These are phyloP conservation scores for Colletotrichum ledebouriae DNA, from an alignment of 2,329 filamentous ascomycete genomes.

Conservation along the genomic window DNA sequence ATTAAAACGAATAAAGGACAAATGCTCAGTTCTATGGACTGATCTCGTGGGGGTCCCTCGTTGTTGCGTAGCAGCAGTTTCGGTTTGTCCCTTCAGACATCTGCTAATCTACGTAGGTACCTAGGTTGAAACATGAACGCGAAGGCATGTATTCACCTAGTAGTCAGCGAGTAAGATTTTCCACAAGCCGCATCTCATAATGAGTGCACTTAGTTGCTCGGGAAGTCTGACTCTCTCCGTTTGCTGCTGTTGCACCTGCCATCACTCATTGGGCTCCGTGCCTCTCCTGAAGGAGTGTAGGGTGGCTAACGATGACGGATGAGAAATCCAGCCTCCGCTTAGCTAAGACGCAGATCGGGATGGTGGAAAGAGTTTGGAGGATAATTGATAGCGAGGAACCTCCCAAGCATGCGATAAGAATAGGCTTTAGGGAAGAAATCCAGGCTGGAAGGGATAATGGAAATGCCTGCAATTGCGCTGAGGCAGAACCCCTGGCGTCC, in stretches of 20 bases:
- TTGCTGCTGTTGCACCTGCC: too few relatives aligned
- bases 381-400: slow-evolving; percentile 37
- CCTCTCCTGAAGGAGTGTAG: slow-evolving; percentile 9
- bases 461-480: neutral
- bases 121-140: too few relatives aligned
- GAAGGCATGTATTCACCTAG: too few relatives aligned
- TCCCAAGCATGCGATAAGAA: slow-evolving; percentile 7
- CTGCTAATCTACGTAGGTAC: neutral
- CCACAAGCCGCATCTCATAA: too few relatives aligned
- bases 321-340: slow-evolving; percentile 32
- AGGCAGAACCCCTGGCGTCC: slow-evolving; percentile 7
- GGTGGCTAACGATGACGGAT: slow-evolving; percentile 33
- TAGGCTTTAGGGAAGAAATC: slow-evolving; percentile 26
- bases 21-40: neutral
- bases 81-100: slow-evolving; percentile 13
- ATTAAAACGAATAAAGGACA: neutral
- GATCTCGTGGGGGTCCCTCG: slow-evolving; percentile 5
- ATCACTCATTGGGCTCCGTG: too few relatives aligned
- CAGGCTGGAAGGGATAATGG: slow-evolving; percentile 11
- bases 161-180: too few relatives aligned
- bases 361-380: slow-evolving; percentile 9
- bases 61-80: neutral
- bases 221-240: too few relatives aligned
- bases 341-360: slow-evolving; percentile 15
- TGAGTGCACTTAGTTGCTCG: too few relatives aligned